phyloP scores from a whole-genome alignment of 192 early-diverging fungal genomes.

The Umbelopsis sp. region DNA sequence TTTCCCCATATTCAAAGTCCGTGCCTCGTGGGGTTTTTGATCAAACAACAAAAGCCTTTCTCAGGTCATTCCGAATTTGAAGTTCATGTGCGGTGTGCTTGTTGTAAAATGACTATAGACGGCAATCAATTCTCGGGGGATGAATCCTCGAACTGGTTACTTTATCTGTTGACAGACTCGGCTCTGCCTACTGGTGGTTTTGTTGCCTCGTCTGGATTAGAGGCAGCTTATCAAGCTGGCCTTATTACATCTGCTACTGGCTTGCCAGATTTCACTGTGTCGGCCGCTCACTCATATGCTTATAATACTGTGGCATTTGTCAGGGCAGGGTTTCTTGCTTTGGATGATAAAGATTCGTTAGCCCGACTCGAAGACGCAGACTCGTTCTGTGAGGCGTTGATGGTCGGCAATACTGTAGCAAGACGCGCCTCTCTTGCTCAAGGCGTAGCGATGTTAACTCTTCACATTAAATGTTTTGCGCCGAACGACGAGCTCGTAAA shows the following conservation, averaged over 20 bases:
- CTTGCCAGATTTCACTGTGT: constrained; percentile 53
- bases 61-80: background rate
- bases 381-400: constrained; percentile 36
- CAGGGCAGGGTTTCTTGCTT: constrained; percentile 48
- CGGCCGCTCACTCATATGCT: constrained; percentile 71
- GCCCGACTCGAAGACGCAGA: constrained; percentile 31
- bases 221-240: constrained; percentile 77
- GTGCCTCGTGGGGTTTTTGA: background rate
- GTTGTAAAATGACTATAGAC: background rate
- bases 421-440: constrained; percentile 69
- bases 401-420: constrained; percentile 60
- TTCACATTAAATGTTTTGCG: constrained; percentile 64
- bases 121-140: background rate
- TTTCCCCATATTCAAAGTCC: background rate
- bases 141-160: constrained; percentile 63
- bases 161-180: constrained; percentile 88
- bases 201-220: constrained; percentile 89
- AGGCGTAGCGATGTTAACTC: constrained; percentile 68
- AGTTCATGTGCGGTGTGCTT: too few relatives aligned
- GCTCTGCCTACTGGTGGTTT: constrained; percentile 95
- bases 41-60: background rate
- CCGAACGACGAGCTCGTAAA: constrained; percentile 32
- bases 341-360: constrained; percentile 34
- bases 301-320: constrained; percentile 74
- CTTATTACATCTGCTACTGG: constrained; percentile 47